phyloP scores from a whole-genome alignment of 106 monocot genomes.

The Dioscorea dumetorum region DNA sequence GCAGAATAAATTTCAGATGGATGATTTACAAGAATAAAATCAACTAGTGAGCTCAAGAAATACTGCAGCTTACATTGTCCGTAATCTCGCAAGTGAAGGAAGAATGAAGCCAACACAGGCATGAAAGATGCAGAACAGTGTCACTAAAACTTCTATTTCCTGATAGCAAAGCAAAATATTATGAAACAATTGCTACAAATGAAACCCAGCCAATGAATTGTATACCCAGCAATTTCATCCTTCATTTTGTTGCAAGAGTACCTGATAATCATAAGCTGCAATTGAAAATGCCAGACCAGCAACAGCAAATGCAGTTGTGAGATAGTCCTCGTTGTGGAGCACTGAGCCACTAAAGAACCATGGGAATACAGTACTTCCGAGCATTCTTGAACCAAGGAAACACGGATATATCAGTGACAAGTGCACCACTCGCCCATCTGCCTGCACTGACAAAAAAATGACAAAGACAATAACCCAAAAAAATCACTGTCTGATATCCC shows the following conservation, averaged over 20 bases:
- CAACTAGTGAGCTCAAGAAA: neutral
- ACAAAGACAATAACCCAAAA: neutral
- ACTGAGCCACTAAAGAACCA: slow-evolving; percentile 46
- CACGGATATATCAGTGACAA: slow-evolving; percentile 74
- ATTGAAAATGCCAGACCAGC: slow-evolving; percentile 48
- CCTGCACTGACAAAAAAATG: slow-evolving; percentile 30
- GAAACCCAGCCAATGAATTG: neutral
- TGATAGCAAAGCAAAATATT: neutral
- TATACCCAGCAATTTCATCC: neutral
- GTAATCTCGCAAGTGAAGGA: slow-evolving; percentile 78
- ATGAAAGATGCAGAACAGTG: slow-evolving; percentile 78
- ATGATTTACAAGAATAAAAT: slow-evolving; percentile 1
- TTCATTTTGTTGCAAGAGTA: slow-evolving; percentile 2
- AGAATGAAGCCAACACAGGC: slow-evolving; percentile 76
- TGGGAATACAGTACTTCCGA: slow-evolving; percentile 75
- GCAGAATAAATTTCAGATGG: neutral
- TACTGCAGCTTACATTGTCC: slow-evolving; percentile 59
- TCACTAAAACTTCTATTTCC: slow-evolving; percentile 68
- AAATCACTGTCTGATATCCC: too few relatives aligned
- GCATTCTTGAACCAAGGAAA: slow-evolving; percentile 90
- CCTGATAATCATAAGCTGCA: slow-evolving; percentile 97
- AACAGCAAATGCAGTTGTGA: slow-evolving; percentile 47
- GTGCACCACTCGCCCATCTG: slow-evolving; percentile 81
- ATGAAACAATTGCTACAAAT: neutral
- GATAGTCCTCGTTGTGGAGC: slow-evolving; percentile 49